These are phyloP conservation scores for Puccinia hordei DNA, from an alignment of 1,284 basidiomycete genomes.

Conservation along the genomic window DNA sequence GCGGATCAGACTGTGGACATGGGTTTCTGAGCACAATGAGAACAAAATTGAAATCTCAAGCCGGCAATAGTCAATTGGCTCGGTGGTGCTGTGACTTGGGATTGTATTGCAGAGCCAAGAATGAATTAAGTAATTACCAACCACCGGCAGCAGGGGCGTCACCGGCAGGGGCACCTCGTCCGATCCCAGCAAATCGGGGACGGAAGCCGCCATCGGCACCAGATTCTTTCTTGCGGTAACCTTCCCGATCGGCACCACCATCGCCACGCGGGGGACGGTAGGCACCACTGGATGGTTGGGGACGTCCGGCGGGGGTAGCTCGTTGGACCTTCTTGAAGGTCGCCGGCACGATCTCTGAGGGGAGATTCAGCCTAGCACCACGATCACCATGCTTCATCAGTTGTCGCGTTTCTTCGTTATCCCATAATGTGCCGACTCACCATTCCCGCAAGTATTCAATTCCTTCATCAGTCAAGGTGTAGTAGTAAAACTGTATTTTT, in stretches of 20 bases:
- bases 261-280: slow-evolving; percentile 78
- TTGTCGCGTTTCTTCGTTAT: no score
- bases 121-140: slow-evolving; percentile 10
- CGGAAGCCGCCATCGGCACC: slow-evolving; percentile 55
- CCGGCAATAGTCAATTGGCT: no score
- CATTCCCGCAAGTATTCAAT: slow-evolving; percentile 92
- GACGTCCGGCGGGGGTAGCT: slow-evolving; percentile 65
- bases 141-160: slow-evolving; percentile 19
- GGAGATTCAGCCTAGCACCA: neutral
- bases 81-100: neutral
- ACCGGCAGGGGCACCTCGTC: slow-evolving; percentile 35
- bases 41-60: no score
- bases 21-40: no score
- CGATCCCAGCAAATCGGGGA: slow-evolving; percentile 44
- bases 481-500: slow-evolving; percentile 62
- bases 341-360: slow-evolving; percentile 74
- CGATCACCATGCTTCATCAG: neutral
- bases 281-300: slow-evolving; percentile 67
- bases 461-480: slow-evolving; percentile 88
- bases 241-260: slow-evolving; percentile 70
- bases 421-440: slow-evolving; percentile 62
- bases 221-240: slow-evolving; percentile 69
- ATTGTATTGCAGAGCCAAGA: neutral
- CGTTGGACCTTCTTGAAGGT: slow-evolving; percentile 78
- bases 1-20: no score